Evolutionary conservation across 352 stramenopile species (phyloP), one percentile per base, ranked within the genome.

Genomic region (Thraustochytrium striatum): DNA sequence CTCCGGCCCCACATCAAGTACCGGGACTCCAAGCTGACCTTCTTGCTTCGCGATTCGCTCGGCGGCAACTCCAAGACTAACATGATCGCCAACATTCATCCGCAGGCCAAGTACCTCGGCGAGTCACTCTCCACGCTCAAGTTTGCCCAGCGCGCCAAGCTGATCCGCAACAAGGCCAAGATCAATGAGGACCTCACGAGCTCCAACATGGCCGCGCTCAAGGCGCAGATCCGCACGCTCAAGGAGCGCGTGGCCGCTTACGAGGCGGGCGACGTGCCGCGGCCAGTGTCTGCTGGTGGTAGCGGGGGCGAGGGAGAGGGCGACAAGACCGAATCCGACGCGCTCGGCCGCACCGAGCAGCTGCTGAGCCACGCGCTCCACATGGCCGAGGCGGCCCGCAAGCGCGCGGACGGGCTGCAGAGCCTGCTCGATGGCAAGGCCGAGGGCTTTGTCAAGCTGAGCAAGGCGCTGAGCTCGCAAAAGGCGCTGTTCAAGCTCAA

Each of bases 61-160:
- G 91, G 91, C 73, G 91, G 91, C 25, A 96, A 96, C 83, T 94
- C 90, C 28, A 88, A 90, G 38, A 96, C 91, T n/a, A 86, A 89
- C 25, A 85, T 96, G 55, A 93, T 96, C 32, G 93, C 94, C 80
- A 94, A 94, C 81, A 88, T 96, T 16, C 94, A 90, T 5, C 89
- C 91, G 13, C 92, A 61, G 19, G 55, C 86, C 58, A 92, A 90
- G 78, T 93, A 93, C 73, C 85, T 89, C 8, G 82, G 83, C 0
- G 91, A 96, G 82, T 95, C 91, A 9, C 84, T 96, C 16, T 95
- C 91, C 25, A 96, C 91, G n/a, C 83, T 96, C 39, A 89, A 90
- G 0, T 96, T 96, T 79, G 91, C 90, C 8, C 91, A 89, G 58
- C 89, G 91, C 13, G 91, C 91, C 8, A 95, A 96, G 69, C 91